A percentile compares a stretch with the other conserved stretches of the same genome.
Conservation (phyloP, 768 basidiomycete genomes). For the Kwoniella mangroviensis region DNA sequence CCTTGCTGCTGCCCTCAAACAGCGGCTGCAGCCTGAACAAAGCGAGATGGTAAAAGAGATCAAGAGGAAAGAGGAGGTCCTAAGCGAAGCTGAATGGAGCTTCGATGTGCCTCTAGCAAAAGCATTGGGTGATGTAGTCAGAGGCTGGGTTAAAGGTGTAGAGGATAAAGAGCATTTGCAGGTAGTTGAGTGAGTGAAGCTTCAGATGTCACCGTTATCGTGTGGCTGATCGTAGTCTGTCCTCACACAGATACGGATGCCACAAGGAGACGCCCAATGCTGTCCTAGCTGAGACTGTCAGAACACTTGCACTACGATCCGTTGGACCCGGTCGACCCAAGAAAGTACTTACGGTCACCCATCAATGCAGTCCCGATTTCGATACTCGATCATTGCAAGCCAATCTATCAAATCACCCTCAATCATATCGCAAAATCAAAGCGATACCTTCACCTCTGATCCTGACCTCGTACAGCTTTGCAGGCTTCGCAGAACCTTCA, state of each 20-base stretch:
- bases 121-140: slow-evolving; percentile 17
- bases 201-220: neutral
- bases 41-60: slow-evolving; percentile 5
- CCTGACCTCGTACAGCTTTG: slow-evolving; percentile 31
- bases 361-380: slow-evolving; percentile 30
- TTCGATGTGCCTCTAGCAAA: slow-evolving; percentile 27
- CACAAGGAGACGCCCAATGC: slow-evolving; percentile 25
- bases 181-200: slow-evolving; percentile 30
- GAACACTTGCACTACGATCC: slow-evolving; percentile 1
- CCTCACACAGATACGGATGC: slow-evolving; percentile 27
- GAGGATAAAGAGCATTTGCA: slow-evolving; percentile 20
- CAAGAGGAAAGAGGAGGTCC: slow-evolving; percentile 20
- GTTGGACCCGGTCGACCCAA: slow-evolving; percentile 3
- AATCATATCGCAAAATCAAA: slow-evolving; percentile 29
- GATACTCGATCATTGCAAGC: slow-evolving; percentile 30
- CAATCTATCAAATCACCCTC: slow-evolving; percentile 9
- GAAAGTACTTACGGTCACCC: slow-evolving; percentile 25
- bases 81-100: slow-evolving; percentile 35
- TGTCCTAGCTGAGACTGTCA: slow-evolving; percentile 20
- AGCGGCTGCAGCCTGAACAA: slow-evolving; percentile 17
- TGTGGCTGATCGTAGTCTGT: neutral
- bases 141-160: slow-evolving; percentile 2
- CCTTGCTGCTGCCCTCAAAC: slow-evolving; percentile 28
- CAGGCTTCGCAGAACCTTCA: slow-evolving; percentile 25
- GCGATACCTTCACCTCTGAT: slow-evolving; percentile 12